Conservation (phyloP, 75 land plant species). For the Ceratopteris richardii region DNA sequence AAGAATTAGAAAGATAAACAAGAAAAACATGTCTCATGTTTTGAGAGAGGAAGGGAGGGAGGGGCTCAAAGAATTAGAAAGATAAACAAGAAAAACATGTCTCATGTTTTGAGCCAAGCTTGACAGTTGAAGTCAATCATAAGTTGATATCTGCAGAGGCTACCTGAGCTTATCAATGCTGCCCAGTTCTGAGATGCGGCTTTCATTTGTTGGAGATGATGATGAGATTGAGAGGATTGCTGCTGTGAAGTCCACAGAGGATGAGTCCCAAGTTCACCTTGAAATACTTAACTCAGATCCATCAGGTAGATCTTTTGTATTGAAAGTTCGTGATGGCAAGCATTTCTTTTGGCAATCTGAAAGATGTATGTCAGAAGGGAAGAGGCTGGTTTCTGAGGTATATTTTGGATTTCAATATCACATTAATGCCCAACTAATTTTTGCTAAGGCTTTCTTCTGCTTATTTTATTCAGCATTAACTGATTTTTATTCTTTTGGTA, state of each 20-base stretch:
- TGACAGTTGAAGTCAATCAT: neutral
- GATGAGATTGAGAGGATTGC: constrained; percentile 56
- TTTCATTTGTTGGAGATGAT: constrained; percentile 67
- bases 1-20: no score
- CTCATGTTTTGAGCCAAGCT: no score
- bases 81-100: no score
- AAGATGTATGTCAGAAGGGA: constrained; percentile 52
- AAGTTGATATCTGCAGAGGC: constrained; percentile 41
- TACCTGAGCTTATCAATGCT: constrained; percentile 56
- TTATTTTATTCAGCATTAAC: neutral
- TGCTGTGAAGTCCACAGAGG: constrained; percentile 26
- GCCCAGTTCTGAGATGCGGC: constrained; percentile 77
- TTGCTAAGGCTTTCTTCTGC: neutral
- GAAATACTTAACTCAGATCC: constrained; percentile 55
- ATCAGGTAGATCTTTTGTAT: constrained; percentile 65
- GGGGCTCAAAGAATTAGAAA: no score
- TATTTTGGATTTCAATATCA: neutral
- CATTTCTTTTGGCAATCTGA: constrained; percentile 85
- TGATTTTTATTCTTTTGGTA: neutral
- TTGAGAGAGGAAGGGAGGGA: no score
- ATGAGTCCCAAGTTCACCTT: constrained; percentile 29
- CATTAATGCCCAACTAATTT: constrained; percentile 5
- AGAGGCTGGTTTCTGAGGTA: constrained; percentile 66
- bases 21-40: no score
- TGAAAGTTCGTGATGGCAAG: constrained; percentile 34